phyloP scores from a whole-genome alignment of 768 basidiomycete species.

The Lactarius deliciosus region DNA sequence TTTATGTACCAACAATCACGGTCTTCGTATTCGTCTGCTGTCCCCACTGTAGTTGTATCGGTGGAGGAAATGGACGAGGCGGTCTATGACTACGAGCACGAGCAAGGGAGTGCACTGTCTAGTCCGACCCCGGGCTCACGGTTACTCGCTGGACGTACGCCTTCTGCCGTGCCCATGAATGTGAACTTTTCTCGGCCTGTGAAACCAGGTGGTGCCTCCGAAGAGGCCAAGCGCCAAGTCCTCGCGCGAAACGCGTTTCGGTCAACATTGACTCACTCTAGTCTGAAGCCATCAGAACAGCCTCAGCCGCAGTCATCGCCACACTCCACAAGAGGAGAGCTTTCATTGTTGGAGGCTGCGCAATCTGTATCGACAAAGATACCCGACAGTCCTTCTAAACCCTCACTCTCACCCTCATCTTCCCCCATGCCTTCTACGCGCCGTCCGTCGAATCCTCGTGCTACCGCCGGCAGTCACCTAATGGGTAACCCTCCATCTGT shows the following conservation, averaged over 20 bases:
- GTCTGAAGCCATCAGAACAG: slow-evolving; percentile 9
- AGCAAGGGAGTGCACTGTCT: slow-evolving; percentile 24
- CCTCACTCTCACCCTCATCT: slow-evolving; percentile 1
- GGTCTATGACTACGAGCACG: background rate
- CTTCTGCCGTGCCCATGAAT: slow-evolving; percentile 45
- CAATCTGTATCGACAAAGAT: slow-evolving; percentile 4
- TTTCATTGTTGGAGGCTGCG: slow-evolving; percentile 19
- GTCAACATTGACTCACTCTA: slow-evolving; percentile 12
- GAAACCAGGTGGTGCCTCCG: slow-evolving; percentile 44
- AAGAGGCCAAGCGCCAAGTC: slow-evolving; percentile 44
- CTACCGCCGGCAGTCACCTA: slow-evolving; percentile 24
- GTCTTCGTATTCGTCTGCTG: slow-evolving; percentile 27
- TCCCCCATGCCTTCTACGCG: slow-evolving; percentile 11
- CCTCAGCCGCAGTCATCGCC: slow-evolving; percentile 19
- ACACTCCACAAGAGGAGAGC: background rate
- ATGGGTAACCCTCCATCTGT: slow-evolving; percentile 24
- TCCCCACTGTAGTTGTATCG: slow-evolving; percentile 59
- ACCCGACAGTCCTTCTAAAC: background rate
- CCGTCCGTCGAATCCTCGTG: slow-evolving; percentile 9
- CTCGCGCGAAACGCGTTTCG: slow-evolving; percentile 59
- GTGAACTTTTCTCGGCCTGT: slow-evolving; percentile 68
- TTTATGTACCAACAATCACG: slow-evolving; percentile 25
- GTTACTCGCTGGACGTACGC: slow-evolving; percentile 38
- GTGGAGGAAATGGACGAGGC: slow-evolving; percentile 35
- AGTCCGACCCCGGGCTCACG: slow-evolving; percentile 30